Percentiles rank a stretch among this genome's conserved stretches.
These are phyloP conservation scores for Penicillium pulvis DNA, from an alignment of 495 filamentous ascomycete genomes.

Conservation along the genomic window DNA sequence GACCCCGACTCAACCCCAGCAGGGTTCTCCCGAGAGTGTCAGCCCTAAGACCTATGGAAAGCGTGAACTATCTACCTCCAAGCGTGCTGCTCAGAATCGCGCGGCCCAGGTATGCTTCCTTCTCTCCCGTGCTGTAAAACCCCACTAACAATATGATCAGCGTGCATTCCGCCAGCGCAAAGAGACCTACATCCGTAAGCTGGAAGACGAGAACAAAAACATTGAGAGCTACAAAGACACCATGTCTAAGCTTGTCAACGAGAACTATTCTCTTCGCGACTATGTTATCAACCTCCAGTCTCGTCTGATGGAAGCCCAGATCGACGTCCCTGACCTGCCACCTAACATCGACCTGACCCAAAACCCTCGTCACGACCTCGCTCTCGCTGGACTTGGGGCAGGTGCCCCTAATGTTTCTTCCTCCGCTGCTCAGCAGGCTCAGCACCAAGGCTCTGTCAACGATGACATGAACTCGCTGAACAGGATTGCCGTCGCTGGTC, in stretches of 20 bases:
- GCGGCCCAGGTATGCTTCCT: slow-evolving; percentile 83
- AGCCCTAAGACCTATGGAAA: slow-evolving; percentile 63
- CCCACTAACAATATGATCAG: slow-evolving; percentile 45
- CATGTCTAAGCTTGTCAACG: slow-evolving; percentile 73
- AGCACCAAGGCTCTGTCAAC: slow-evolving; percentile 32
- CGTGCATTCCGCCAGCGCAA: slow-evolving; percentile 97
- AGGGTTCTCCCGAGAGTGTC: slow-evolving; percentile 35
- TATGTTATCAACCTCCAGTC: slow-evolving; percentile 90
- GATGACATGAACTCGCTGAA: slow-evolving; percentile 51
- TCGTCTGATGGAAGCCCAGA: slow-evolving; percentile 79
- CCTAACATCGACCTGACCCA: slow-evolving; percentile 58
- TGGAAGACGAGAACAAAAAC: slow-evolving; percentile 87
- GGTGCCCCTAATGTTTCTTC: slow-evolving; percentile 13
- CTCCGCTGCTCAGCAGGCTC: slow-evolving; percentile 25
- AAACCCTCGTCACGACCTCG: slow-evolving; percentile 39
- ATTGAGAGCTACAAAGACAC: slow-evolving; percentile 67
- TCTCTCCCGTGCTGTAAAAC: not conserved
- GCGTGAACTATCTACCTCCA: slow-evolving; percentile 89
- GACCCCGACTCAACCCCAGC: slow-evolving; percentile 37
- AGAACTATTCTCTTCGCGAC: slow-evolving; percentile 88
- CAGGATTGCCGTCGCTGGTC: slow-evolving; percentile 47
- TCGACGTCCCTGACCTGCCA: slow-evolving; percentile 82
- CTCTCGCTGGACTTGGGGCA: slow-evolving; percentile 21
- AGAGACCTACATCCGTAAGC: slow-evolving; percentile 95
- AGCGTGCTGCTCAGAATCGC: slow-evolving; percentile 94